Percentiles rank a stretch among this genome's conserved stretches.
phyloP scores from a whole-genome alignment of 2,329 filamentous ascomycete genomes.

The Beauveria sp. region DNA sequence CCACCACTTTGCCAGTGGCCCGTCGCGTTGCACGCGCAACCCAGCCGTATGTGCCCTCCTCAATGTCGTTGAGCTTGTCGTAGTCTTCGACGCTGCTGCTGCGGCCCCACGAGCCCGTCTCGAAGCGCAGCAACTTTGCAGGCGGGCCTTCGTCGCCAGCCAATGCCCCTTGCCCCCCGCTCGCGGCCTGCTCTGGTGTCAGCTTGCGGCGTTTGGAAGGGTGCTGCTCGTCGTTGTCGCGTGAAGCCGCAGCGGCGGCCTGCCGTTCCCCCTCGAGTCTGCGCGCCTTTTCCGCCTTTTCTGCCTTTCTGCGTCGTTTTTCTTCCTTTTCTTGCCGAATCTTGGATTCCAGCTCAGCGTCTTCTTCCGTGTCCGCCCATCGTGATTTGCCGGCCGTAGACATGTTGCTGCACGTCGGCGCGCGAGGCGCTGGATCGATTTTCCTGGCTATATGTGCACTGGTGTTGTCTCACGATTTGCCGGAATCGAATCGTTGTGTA shows the following conservation, averaged over 20 bases:
- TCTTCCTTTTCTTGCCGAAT: constrained; percentile 79
- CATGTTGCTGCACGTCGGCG: constrained; percentile 32
- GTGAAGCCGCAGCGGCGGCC: constrained; percentile 27
- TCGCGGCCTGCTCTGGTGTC: constrained; percentile 33
- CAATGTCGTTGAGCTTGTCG: constrained; percentile 90
- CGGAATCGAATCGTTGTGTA: not conserved
- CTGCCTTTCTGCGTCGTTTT: constrained; percentile 75
- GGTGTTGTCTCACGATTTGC: constrained; percentile 1
- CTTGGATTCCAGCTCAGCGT: constrained; percentile 64
- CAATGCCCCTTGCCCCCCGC: constrained; percentile 15
- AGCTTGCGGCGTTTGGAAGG: constrained; percentile 57
- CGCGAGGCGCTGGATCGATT: not conserved
- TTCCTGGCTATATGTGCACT: not conserved
- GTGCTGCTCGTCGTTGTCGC: constrained; percentile 28
- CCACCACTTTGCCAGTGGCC: constrained; percentile 71
- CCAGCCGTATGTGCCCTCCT: constrained; percentile 94
- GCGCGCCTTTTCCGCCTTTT: constrained; percentile 76
- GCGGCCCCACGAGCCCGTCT: constrained; percentile 56
- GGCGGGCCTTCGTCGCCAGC: constrained; percentile 17
- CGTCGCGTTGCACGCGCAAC: constrained; percentile 77
- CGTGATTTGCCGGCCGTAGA: constrained; percentile 61
- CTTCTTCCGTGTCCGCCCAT: constrained; percentile 82
- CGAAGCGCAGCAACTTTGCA: constrained; percentile 63
- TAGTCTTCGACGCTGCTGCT: constrained; percentile 79
- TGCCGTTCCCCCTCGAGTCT: constrained; percentile 45